These are phyloP conservation scores for Tulasnella sp. DNA, from an alignment of 768 basidiomycete genomes.

Conservation along the genomic window DNA sequence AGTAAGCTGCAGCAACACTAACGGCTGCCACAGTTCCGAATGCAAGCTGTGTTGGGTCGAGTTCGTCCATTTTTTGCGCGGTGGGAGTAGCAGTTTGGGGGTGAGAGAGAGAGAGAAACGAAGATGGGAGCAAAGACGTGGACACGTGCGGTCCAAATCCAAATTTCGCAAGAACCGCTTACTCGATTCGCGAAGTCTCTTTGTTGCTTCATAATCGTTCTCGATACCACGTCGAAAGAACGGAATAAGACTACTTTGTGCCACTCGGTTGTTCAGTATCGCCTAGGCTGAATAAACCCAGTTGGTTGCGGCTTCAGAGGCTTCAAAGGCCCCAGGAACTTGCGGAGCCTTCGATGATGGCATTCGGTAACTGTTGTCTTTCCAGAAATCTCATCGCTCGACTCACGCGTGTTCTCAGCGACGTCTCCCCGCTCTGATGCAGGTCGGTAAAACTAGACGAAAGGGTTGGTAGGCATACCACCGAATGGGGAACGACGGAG, in stretches of 20 bases:
- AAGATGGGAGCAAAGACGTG: neutral
- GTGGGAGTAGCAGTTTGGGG: neutral
- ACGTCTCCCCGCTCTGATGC: neutral
- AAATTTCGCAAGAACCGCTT: neutral
- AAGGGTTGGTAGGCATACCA: neutral
- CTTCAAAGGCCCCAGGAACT: neutral
- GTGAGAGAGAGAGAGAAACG: neutral
- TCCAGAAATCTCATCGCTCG: neutral
- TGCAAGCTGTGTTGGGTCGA: neutral
- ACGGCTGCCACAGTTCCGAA: neutral
- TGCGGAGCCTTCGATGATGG: neutral
- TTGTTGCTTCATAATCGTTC: neutral
- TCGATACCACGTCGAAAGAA: neutral
- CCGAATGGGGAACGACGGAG: neutral
- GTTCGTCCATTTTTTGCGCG: neutral
- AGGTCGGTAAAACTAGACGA: neutral
- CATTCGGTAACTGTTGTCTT: neutral
- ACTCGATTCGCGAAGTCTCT: neutral
- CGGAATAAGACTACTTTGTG: neutral
- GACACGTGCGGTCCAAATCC: neutral
- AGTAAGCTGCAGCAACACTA: neutral
- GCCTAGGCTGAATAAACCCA: neutral
- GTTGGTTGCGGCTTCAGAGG: neutral
- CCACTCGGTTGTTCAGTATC: neutral
- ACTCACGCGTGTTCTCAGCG: neutral